phyloP scores from a whole-genome alignment of 2,329 filamentous ascomycete species.

The Aspergillus vadensis region DNA sequence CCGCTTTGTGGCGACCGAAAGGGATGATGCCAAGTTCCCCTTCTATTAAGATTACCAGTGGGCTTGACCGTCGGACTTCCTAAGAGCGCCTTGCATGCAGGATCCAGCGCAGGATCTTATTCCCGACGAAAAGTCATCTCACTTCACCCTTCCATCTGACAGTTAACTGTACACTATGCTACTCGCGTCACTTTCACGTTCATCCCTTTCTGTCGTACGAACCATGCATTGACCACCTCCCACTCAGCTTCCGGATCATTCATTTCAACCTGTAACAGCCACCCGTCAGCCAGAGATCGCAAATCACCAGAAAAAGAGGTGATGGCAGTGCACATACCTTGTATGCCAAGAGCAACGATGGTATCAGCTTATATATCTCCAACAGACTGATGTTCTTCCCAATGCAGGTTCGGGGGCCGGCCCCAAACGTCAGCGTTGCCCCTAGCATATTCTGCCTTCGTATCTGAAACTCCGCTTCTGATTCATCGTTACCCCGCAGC shows the following conservation, averaged over 20 bases:
- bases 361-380: slow-evolving; percentile 63
- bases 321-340: slow-evolving; percentile 15
- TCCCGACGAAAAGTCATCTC: neutral
- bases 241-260: slow-evolving; percentile 21
- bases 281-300: neutral
- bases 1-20: neutral
- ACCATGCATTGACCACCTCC: slow-evolving; percentile 53
- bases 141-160: neutral
- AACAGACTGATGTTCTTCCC: slow-evolving; percentile 58
- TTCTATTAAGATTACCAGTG: neutral
- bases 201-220: slow-evolving; percentile 46
- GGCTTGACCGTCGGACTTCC: neutral
- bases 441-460: slow-evolving; percentile 25
- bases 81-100: neutral
- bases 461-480: slow-evolving; percentile 14
- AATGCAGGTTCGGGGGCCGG: slow-evolving; percentile 57
- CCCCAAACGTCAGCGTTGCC: slow-evolving; percentile 50
- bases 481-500: slow-evolving; percentile 21
- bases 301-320: neutral
- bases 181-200: neutral
- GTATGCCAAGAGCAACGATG: slow-evolving; percentile 47
- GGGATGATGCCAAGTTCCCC: neutral
- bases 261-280: slow-evolving; percentile 20
- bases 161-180: neutral
- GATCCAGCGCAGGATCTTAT: neutral